Evolutionary conservation across 1,284 basidiomycete genomes (phyloP).

Genomic region (Veloboletus limbatus): DNA sequence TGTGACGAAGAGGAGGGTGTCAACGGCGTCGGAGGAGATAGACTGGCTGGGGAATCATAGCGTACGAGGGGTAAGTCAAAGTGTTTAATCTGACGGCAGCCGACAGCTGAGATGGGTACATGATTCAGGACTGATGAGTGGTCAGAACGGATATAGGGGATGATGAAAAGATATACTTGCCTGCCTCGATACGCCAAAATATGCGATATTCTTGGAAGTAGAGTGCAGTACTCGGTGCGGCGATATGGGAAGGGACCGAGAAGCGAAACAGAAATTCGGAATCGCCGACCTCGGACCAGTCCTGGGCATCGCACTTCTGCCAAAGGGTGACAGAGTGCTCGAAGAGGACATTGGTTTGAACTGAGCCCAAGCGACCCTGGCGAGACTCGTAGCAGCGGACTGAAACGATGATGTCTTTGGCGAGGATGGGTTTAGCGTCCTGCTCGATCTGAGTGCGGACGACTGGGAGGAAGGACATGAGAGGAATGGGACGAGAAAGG

Average conservation of each 20-base stretch:
- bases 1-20: conserved; percentile 33
- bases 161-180: conserved; percentile 41
- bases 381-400: conserved; percentile 79
- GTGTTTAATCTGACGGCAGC: conserved; percentile 62
- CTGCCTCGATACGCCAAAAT: conserved; percentile 79
- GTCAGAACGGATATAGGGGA: conserved; percentile 14
- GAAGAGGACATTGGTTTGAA: conserved; percentile 61
- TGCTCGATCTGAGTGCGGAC: conserved; percentile 69
- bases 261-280: conserved; percentile 70
- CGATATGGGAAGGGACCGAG: conserved; percentile 56
- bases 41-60: conserved; percentile 50
- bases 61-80: conserved; percentile 66
- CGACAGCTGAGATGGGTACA: conserved; percentile 59
- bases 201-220: conserved; percentile 75
- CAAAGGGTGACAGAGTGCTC: conserved; percentile 66
- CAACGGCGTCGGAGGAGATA: conserved; percentile 32
- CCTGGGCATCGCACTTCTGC: conserved; percentile 55
- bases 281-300: conserved; percentile 59
- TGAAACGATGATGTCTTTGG: conserved; percentile 61
- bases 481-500: conserved; percentile 4
- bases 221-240: conserved; percentile 63
- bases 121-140: conserved; percentile 58
- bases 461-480: conserved; percentile 37
- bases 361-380: conserved; percentile 52
- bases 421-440: conserved; percentile 61